Percentiles rank a stretch among this genome's conserved stretches.
Conservation (phyloP, 768 basidiomycete genomes). For the Termitomyces titanicus region DNA sequence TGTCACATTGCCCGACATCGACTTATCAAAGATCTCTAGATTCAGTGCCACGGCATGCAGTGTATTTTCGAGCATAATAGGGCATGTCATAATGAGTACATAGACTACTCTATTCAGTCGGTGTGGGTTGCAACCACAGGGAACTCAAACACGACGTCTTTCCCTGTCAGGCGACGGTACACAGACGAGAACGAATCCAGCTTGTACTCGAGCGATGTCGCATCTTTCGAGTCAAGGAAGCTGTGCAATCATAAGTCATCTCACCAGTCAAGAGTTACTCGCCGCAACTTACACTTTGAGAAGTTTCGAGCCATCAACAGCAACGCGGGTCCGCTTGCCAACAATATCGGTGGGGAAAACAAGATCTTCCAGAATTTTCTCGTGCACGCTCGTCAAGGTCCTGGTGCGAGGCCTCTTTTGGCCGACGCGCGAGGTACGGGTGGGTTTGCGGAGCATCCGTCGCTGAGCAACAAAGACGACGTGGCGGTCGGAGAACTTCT, state of each 20-base stretch:
- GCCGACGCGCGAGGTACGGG: conserved; percentile 85
- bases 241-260: conserved; percentile 36
- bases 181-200: conserved; percentile 98
- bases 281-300: conserved; percentile 85
- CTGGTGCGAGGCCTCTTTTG: conserved; percentile 97
- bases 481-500: conserved; percentile 99
- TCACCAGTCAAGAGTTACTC: conserved; percentile 13
- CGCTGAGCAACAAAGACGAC: conserved; percentile 99
- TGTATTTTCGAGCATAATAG: conserved; percentile 20
- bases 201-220: conserved; percentile 99
- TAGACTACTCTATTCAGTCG: conserved; percentile 27
- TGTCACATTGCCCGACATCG: conserved; percentile 11
- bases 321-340: conserved; percentile 95
- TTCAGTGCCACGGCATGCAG: conserved; percentile 5
- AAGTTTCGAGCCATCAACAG: conserved; percentile 91
- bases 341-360: conserved; percentile 99
- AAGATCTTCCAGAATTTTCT: conserved; percentile 97
- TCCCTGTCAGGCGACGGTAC: conserved; percentile 92
- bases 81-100: conserved; percentile 22
- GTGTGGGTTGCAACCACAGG: conserved; percentile 69
- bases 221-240: conserved; percentile 96
- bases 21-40: conserved; percentile 8
- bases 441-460: conserved; percentile 96
- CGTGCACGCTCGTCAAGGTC: conserved; percentile 96
- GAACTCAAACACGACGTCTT: conserved; percentile 95